phyloP scores from a whole-genome alignment of 1,284 basidiomycete species.

The Heterobasidion occidentale region DNA sequence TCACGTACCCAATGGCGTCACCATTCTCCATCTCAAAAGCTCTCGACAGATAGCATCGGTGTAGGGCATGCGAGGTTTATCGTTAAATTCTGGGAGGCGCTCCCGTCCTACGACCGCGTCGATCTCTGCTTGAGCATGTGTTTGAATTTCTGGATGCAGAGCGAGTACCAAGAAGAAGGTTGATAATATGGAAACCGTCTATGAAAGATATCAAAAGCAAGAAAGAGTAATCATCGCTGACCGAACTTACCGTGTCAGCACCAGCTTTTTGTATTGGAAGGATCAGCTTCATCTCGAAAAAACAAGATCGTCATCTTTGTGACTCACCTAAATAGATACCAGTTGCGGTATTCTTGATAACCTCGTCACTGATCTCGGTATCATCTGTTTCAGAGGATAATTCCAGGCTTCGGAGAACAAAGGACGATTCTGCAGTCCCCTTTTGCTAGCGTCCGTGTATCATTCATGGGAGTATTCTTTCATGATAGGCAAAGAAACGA shows the following conservation, averaged over 20 bases:
- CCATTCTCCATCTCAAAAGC: background rate
- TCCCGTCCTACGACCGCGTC: background rate
- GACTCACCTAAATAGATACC: no score
- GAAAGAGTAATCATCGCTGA: background rate
- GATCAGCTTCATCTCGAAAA: no score
- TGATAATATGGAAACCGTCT: background rate
- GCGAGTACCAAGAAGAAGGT: background rate
- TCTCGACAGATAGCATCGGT: background rate
- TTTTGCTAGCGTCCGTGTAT: no score
- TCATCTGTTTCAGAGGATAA: no score
- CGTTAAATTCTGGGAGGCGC: background rate
- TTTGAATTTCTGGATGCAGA: background rate
- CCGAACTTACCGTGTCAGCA: background rate
- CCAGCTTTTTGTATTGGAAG: background rate
- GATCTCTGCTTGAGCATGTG: background rate
- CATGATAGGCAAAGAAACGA: background rate
- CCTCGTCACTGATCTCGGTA: no score
- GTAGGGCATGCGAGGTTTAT: background rate
- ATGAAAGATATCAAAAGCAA: background rate
- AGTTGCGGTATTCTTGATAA: no score
- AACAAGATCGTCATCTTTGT: no score
- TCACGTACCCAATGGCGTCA: background rate
- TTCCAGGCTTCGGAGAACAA: no score
- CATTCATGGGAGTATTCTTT: no score
- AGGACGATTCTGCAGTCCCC: no score